Conservation (phyloP, 2,329 filamentous ascomycete genomes). For the Juglanconis oblonga region DNA sequence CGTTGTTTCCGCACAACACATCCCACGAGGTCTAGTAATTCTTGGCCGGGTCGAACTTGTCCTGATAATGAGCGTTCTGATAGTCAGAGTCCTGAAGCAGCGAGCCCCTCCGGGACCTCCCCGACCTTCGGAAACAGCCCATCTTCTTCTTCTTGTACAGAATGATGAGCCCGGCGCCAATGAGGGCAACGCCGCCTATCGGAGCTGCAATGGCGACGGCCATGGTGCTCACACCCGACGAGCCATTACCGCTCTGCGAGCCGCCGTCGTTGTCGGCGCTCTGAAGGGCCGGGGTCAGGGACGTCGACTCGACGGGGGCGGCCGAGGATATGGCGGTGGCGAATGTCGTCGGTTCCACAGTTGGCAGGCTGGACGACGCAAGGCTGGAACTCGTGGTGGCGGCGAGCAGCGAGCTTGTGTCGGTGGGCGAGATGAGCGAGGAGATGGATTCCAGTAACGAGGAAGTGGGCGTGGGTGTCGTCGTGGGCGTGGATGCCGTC, state of each 20-base stretch:
- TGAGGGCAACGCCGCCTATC: conserved; percentile 8
- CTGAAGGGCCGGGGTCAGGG: background rate
- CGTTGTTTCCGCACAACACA: too few relatives aligned
- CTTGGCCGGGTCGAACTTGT: conserved; percentile 15
- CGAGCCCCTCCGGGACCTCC: background rate
- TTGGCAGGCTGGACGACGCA: background rate
- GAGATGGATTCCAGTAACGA: conserved; percentile 13
- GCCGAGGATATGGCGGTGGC: background rate
- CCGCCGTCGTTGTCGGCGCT: background rate
- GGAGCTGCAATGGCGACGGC: conserved; percentile 16
- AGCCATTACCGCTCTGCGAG: background rate
- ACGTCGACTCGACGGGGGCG: background rate
- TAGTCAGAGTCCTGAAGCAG: conserved; percentile 10
- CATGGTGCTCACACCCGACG: background rate
- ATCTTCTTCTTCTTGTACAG: conserved; percentile 15
- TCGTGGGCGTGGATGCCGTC: background rate
- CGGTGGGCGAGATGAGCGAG: conserved; percentile 12
- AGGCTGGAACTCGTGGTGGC: background rate
- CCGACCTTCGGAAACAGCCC: conserved; percentile 10
- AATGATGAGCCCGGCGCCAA: conserved; percentile 1
- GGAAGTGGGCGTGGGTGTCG: background rate
- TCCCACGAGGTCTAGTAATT: conserved; percentile 6
- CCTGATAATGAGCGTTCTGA: conserved; percentile 5
- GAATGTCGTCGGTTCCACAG: background rate
- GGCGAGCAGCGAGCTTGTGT: background rate